Percentiles rank a stretch among this genome's conserved stretches.
phyloP scores from a whole-genome alignment of 1,284 basidiomycete genomes.

The Phaffia rhodozyma region DNA sequence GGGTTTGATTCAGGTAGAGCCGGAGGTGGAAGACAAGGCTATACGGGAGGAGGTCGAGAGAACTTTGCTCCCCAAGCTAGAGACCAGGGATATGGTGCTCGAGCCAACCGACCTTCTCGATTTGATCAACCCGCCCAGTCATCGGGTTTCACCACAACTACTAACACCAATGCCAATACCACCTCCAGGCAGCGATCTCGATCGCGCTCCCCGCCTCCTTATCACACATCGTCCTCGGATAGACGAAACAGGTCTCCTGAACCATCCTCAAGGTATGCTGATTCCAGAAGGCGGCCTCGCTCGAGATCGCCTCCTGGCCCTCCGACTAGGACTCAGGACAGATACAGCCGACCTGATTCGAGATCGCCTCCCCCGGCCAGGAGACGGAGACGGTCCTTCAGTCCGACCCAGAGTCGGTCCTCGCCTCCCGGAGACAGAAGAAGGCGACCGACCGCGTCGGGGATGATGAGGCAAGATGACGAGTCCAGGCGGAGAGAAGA shows the following conservation, averaged over 20 bases:
- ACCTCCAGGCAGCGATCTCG: slow-evolving; percentile 9
- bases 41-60: slow-evolving; percentile 26
- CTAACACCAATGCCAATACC: slow-evolving; percentile 23
- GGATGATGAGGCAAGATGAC: neutral
- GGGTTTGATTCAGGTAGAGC: slow-evolving; percentile 17
- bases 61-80: neutral
- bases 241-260: slow-evolving; percentile 6
- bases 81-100: neutral
- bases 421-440: neutral
- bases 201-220: slow-evolving; percentile 11
- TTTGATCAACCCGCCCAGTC: slow-evolving; percentile 30
- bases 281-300: too few relatives aligned
- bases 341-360: slow-evolving; percentile 39
- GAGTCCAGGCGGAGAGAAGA: neutral
- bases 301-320: too few relatives aligned
- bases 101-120: slow-evolving; percentile 23
- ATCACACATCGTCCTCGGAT: neutral
- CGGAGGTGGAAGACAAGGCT: slow-evolving; percentile 34
- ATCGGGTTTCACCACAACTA: slow-evolving; percentile 31
- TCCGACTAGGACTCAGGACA: slow-evolving; percentile 25
- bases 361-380: slow-evolving; percentile 31
- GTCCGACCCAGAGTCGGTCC: slow-evolving; percentile 19
- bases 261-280: slow-evolving; percentile 10
- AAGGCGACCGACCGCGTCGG: neutral
- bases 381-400: slow-evolving; percentile 16